Evolutionary conservation across 2,329 filamentous ascomycete species (phyloP).

Genomic region (Penicillium hesseltinei): DNA sequence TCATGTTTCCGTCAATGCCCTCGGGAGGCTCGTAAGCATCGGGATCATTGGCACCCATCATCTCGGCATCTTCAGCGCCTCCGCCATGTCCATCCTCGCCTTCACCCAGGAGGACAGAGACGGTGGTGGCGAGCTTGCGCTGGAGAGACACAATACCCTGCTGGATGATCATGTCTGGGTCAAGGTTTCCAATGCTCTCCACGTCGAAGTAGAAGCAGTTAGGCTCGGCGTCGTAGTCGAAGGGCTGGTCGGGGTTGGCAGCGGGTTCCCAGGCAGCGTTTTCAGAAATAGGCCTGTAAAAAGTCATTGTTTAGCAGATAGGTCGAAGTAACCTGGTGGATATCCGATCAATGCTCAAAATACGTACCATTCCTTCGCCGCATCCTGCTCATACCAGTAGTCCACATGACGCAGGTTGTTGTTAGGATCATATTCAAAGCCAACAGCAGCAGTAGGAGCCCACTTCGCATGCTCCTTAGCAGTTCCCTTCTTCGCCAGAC

Average conservation of each 20-base stretch:
- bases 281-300: constrained; percentile 39
- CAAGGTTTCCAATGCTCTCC: constrained; percentile 81
- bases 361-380: constrained; percentile 75
- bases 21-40: constrained; percentile 50
- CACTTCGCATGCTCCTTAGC: constrained; percentile 99
- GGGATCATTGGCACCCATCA: constrained; percentile 51
- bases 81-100: constrained; percentile 56
- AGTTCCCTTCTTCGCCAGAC: constrained; percentile 96
- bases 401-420: constrained; percentile 92
- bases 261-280: constrained; percentile 69
- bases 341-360: constrained; percentile 22
- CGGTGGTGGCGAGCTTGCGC: constrained; percentile 79
- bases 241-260: constrained; percentile 75
- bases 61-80: constrained; percentile 44
- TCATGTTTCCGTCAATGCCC: constrained; percentile 44
- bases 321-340: background rate
- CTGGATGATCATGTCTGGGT: constrained; percentile 85
- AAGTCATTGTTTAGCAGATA: background rate
- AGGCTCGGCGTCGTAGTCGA: constrained; percentile 86
- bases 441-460: constrained; percentile 87
- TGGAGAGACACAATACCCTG: constrained; percentile 86
- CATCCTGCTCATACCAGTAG: constrained; percentile 89
- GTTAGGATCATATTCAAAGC: constrained; percentile 97
- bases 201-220: constrained; percentile 89
- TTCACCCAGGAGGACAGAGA: constrained; percentile 60